phyloP scores from a whole-genome alignment of 192 early-diverging fungal species.

The Linnemannia hyalina region DNA sequence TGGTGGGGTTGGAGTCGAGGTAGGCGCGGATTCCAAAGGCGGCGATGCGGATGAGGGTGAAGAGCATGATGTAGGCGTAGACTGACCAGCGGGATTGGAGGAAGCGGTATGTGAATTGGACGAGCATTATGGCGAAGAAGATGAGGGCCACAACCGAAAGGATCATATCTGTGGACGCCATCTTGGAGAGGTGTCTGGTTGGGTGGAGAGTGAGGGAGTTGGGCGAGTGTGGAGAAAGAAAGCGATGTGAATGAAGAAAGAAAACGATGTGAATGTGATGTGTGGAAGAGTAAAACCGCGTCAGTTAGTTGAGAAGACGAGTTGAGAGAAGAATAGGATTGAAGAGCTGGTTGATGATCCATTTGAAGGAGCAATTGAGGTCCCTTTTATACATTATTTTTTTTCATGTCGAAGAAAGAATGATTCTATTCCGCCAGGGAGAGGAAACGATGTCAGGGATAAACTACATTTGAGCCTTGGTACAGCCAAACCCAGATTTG shows the following conservation, averaged over 20 bases:
- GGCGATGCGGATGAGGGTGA: constrained; percentile 7
- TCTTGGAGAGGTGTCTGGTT: not conserved
- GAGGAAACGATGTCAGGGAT: too few relatives aligned
- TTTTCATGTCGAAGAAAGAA: not conserved
- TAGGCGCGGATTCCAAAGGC: constrained; percentile 22
- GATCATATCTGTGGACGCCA: constrained; percentile 17
- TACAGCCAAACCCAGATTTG: too few relatives aligned
- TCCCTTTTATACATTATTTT: not conserved
- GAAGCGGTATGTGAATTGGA: constrained; percentile 7
- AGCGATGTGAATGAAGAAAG: not conserved
- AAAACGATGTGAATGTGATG: not conserved
- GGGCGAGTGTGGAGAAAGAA: not conserved
- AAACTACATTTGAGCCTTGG: too few relatives aligned
- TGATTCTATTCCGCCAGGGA: not conserved
- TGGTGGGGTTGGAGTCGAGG: not conserved
- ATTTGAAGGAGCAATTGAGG: not conserved
- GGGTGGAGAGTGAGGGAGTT: not conserved
- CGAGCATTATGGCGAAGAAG: not conserved
- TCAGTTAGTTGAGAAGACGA: not conserved
- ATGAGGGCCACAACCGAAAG: not conserved
- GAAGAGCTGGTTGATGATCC: not conserved
- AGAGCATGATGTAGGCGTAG: constrained; percentile 10
- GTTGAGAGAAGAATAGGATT: not conserved
- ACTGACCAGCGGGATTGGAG: not conserved
- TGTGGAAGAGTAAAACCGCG: not conserved